Percentiles rank a stretch among this genome's conserved stretches.
phyloP scores from a whole-genome alignment of 805 yeast species.

The Zygosaccharomyces siamensis region DNA sequence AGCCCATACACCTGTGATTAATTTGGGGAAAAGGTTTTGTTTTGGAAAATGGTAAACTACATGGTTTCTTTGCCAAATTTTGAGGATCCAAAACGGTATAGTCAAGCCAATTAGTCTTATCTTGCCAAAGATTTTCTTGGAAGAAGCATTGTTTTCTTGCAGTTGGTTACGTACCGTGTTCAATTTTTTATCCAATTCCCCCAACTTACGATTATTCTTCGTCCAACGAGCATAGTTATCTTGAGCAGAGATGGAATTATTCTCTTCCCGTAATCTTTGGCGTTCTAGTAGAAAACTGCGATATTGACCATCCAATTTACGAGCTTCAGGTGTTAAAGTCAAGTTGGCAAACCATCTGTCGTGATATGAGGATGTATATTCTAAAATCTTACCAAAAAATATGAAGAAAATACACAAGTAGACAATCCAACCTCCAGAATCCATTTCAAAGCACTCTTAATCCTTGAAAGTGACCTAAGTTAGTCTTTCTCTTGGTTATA shows the following conservation, averaged over 20 bases:
- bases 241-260: constrained; percentile 70
- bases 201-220: constrained; percentile 70
- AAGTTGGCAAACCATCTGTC: constrained; percentile 18
- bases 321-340: constrained; percentile 12
- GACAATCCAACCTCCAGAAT: constrained; percentile 19
- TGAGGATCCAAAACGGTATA: constrained; percentile 30
- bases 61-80: constrained; percentile 33
- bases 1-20: constrained; percentile 29
- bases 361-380: constrained; percentile 24
- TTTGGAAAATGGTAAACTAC: constrained; percentile 29
- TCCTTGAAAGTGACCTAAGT: neutral
- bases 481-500: neutral
- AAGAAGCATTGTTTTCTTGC: constrained; percentile 14
- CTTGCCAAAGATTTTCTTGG: constrained; percentile 17
- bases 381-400: constrained; percentile 19
- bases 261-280: constrained; percentile 44
- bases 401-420: constrained; percentile 19
- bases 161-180: constrained; percentile 40
- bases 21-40: constrained; percentile 28
- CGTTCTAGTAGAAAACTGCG: constrained; percentile 42
- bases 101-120: constrained; percentile 28
- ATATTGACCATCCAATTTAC: constrained; percentile 32
- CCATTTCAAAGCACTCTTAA: neutral
- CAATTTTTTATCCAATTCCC: constrained; percentile 51
- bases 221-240: constrained; percentile 97